Evolutionary conservation across 2,329 filamentous ascomycete genomes (phyloP), one percentile per base, ranked within the genome.

Genomic region (Hypoxylon sp.): DNA sequence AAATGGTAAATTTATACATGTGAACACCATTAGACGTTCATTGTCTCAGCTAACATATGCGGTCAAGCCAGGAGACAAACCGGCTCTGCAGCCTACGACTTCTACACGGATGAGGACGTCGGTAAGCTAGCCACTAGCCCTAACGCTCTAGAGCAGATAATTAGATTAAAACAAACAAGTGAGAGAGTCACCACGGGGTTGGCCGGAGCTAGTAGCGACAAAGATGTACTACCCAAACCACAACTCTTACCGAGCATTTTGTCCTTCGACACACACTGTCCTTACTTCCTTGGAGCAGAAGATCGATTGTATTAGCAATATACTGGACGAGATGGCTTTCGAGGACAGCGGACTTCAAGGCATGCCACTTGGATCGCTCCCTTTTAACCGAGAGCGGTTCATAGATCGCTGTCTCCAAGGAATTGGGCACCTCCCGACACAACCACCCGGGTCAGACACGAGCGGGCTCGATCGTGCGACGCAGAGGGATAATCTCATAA

Each of bases 321-420:
- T 57, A 38, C 36, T 72, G 21, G 41, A 72, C 57, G 50, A 64
- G 21, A 53, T 74, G 34, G 57, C 72, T 41, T 58, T 64, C 23
- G 51, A 49, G 14, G 55, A 64, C 1, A 65, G 41, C 6, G 30
- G 49, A n/a, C 14, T 5, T 10, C 55, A 49, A 5, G 43, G 36
- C 2, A 38, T 25, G 14, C 30, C 57, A 5, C 60, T 72, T n/a
- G 68, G 13, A 23, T 68, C 58, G 2, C 63, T 72, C 1, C 66
- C 72, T 19, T 75, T 74, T 32, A 45, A 72, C 30, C 63, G 62
- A 21, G 62, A 69, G 14, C 21, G 28, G n/a, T 71, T 73, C 52
- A 28, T 64, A n/a, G 57, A 56, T 28, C 62, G 65, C 10, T 69
- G 57, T 49, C n/a, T 55, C 10, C 28, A 30, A 51, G 64, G 48